Conservation (phyloP, 2,329 filamentous ascomycete species). For the Sclerotinia subarctica region DNA sequence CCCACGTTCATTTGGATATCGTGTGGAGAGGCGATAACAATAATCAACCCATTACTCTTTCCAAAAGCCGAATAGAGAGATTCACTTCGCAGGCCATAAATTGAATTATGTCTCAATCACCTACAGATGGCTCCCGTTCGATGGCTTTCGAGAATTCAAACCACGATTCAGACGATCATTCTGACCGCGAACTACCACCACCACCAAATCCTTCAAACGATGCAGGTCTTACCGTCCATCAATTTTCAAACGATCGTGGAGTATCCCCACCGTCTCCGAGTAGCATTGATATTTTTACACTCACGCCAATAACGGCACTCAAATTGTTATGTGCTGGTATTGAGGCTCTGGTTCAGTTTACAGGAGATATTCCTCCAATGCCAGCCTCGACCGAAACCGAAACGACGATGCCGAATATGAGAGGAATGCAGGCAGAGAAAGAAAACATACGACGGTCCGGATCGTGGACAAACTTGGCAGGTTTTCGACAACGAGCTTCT, state of each 20-base stretch:
- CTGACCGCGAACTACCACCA: constrained; percentile 35
- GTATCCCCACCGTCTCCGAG: constrained; percentile 38
- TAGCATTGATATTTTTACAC: constrained; percentile 66
- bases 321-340: constrained; percentile 72
- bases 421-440: constrained; percentile 60
- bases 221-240: constrained; percentile 30
- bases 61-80: background rate
- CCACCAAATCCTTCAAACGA: constrained; percentile 37
- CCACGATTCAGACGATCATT: constrained; percentile 35
- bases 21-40: background rate
- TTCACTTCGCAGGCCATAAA: background rate
- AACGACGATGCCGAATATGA: constrained; percentile 63
- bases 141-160: constrained; percentile 28
- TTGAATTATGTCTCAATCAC: constrained; percentile 9
- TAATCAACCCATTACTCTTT: background rate
- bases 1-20: constrained; percentile 12
- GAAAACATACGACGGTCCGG: constrained; percentile 56
- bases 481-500: constrained; percentile 35
- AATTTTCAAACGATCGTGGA: constrained; percentile 30
- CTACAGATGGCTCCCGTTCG: background rate
- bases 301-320: constrained; percentile 71
- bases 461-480: constrained; percentile 46
- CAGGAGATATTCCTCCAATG: constrained; percentile 62
- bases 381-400: constrained; percentile 63
- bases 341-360: constrained; percentile 58